phyloP scores from a whole-genome alignment of 129 eudicot species.

The Deinandra increscens region DNA sequence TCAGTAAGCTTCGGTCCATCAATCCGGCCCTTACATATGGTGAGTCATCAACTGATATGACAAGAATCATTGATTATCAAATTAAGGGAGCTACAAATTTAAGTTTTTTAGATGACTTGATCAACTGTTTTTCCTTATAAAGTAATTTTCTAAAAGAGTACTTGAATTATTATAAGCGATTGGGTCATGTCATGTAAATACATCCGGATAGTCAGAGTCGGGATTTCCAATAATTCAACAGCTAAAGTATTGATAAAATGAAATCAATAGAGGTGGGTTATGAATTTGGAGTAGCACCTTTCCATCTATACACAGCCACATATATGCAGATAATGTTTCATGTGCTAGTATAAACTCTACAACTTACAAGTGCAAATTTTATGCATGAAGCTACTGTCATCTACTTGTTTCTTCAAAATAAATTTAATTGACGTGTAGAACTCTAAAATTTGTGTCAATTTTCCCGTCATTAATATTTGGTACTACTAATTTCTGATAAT shows the following conservation, averaged over 20 bases:
- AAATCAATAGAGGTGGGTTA: background rate
- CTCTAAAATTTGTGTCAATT: constrained; percentile 12
- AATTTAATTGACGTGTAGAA: constrained; percentile 2
- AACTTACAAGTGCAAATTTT: constrained; percentile 7
- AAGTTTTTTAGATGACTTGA: constrained; percentile 2
- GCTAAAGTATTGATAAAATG: background rate
- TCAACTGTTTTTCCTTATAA: background rate
- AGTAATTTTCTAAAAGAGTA: background rate
- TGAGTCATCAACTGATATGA: constrained; percentile 35
- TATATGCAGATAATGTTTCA: constrained; percentile 1
- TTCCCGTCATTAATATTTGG: constrained; percentile 9
- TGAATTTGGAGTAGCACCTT: constrained; percentile 6
- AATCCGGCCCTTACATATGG: constrained; percentile 88
- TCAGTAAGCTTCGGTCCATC: constrained; percentile 76
- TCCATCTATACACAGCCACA: constrained; percentile 1
- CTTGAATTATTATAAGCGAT: background rate
- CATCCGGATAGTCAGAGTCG: constrained; percentile 3
- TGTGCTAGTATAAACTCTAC: background rate
- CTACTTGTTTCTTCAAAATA: constrained; percentile 9
- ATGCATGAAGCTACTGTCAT: constrained; percentile 7
- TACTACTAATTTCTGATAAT: background rate
- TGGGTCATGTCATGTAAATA: background rate
- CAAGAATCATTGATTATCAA: background rate
- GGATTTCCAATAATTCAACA: background rate
- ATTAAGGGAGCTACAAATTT: constrained; percentile 9